Evolutionary conservation across 78 protist species (phyloP).

Genomic region (Isochrysis galbana): DNA sequence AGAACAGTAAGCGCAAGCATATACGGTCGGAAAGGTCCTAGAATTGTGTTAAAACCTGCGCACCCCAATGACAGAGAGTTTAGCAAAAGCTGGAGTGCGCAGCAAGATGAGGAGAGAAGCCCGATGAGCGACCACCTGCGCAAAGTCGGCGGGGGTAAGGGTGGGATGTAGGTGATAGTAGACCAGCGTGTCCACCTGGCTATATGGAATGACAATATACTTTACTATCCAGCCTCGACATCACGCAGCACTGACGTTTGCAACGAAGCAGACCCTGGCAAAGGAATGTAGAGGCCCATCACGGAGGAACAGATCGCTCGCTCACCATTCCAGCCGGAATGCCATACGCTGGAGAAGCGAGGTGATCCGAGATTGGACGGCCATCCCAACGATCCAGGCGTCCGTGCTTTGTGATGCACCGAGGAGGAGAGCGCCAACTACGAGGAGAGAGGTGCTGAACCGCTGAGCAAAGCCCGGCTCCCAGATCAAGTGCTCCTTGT

Average conservation of each 20-base stretch:
- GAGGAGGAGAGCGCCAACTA: background rate
- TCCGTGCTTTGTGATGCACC: background rate
- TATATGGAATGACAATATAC: too few relatives aligned
- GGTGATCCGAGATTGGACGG: background rate
- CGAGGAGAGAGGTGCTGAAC: background rate
- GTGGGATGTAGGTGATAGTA: too few relatives aligned
- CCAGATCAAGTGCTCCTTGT: background rate
- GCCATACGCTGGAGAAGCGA: background rate
- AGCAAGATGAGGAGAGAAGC: constrained; percentile 36
- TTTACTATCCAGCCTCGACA: too few relatives aligned
- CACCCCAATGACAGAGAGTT: constrained; percentile 29
- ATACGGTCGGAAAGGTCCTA: constrained; percentile 29
- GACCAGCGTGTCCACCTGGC: too few relatives aligned
- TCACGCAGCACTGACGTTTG: too few relatives aligned
- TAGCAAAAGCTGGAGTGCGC: constrained; percentile 24
- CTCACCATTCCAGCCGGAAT: background rate
- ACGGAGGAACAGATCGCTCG: too few relatives aligned
- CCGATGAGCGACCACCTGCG: constrained; percentile 21
- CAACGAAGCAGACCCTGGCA: too few relatives aligned
- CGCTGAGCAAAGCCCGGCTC: background rate
- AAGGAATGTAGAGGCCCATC: too few relatives aligned
- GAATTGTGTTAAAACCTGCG: constrained; percentile 20
- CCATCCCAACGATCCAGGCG: background rate
- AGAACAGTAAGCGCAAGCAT: background rate
- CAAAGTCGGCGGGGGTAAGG: too few relatives aligned